phyloP scores from a whole-genome alignment of 2,329 filamentous ascomycete genomes.

The Beauveria pseudobassiana region DNA sequence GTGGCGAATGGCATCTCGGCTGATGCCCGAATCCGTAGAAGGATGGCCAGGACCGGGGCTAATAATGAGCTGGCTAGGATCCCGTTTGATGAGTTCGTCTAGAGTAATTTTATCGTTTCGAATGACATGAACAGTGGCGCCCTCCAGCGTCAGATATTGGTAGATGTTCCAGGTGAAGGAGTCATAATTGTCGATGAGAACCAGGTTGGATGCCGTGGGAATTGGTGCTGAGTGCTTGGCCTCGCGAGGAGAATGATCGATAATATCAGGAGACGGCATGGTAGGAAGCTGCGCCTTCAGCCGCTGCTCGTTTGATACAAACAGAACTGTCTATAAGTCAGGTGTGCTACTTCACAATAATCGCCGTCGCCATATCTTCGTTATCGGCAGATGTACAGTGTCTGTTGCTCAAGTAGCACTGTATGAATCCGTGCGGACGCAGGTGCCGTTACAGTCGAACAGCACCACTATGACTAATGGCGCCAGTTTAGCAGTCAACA shows the following conservation, averaged over 20 bases:
- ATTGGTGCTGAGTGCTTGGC: slow-evolving; percentile 67
- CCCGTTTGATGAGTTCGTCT: slow-evolving; percentile 72
- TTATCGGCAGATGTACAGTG: not conserved
- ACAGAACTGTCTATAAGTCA: not conserved
- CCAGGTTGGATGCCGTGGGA: slow-evolving; percentile 76
- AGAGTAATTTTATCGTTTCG: slow-evolving; percentile 88
- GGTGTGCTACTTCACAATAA: not conserved
- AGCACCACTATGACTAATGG: slow-evolving; percentile 1
- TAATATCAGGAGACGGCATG: slow-evolving; percentile 44
- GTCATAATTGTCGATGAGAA: slow-evolving; percentile 98
- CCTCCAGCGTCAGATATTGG: slow-evolving; percentile 95
- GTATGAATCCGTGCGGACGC: not conserved
- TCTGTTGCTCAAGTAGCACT: not conserved
- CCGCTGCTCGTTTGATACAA: not conserved
- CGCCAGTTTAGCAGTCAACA: not conserved
- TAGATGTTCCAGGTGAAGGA: slow-evolving; percentile 99
- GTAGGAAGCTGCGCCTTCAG: slow-evolving; percentile 21
- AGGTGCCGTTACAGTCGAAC: not conserved
- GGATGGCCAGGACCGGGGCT: slow-evolving; percentile 95
- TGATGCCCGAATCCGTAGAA: slow-evolving; percentile 82
- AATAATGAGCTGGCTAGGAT: slow-evolving; percentile 88
- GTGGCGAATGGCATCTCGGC: slow-evolving; percentile 81
- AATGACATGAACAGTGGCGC: slow-evolving; percentile 80
- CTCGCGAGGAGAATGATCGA: slow-evolving; percentile 83
- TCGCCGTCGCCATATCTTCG: not conserved